Percentiles rank a stretch among this genome's conserved stretches.
Evolutionary conservation across 2,329 filamentous ascomycete species (phyloP).

Genomic region (Aspergillus pseudoviridinutans): DNA sequence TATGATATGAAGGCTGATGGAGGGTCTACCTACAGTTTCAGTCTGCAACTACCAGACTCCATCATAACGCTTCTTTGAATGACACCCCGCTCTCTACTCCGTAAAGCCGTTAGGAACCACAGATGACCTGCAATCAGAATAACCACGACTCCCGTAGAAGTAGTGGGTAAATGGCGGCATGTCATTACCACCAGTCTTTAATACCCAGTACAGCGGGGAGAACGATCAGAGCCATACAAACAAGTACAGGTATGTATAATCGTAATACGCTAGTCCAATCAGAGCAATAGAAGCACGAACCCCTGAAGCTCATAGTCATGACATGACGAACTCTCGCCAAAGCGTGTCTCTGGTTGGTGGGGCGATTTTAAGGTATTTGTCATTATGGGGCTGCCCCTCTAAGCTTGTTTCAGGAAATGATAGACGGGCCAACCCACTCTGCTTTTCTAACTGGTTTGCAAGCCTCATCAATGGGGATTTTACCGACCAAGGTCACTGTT

Average conservation of each 20-base stretch:
- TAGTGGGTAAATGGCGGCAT: neutral
- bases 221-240: too few species aligned
- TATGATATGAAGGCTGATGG: too few species aligned
- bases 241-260: neutral
- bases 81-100: too few species aligned
- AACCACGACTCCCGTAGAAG: too few species aligned
- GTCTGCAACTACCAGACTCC: neutral
- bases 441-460: neutral
- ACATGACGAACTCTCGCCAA: slow-evolving; percentile 14
- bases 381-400: slow-evolving; percentile 12
- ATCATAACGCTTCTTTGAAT: neutral
- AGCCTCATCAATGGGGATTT: neutral
- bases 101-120: neutral
- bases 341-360: slow-evolving; percentile 11
- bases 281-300: slow-evolving; percentile 16
- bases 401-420: slow-evolving; percentile 14
- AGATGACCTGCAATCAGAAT: too few species aligned
- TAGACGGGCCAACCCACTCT: slow-evolving; percentile 5
- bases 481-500: neutral
- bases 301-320: slow-evolving; percentile 11
- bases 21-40: neutral
- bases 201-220: neutral
- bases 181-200: neutral
- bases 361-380: slow-evolving; percentile 22
- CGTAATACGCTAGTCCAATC: neutral